Evolutionary conservation across 2,329 filamentous ascomycete genomes (phyloP).

Genomic region (Diaporthe sp.): DNA sequence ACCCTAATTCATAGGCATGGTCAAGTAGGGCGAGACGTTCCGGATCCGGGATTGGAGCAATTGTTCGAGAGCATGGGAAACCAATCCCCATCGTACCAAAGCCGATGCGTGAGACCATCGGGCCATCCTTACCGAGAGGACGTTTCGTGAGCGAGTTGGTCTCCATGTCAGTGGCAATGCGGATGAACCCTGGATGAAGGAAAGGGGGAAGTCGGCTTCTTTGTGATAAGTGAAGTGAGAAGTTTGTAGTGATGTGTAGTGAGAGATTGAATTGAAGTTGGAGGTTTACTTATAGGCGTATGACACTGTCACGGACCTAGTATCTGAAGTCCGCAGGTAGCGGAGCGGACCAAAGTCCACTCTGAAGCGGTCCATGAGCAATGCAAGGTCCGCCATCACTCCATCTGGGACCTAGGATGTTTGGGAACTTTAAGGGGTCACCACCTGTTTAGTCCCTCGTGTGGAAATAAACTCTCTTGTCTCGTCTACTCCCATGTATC

Average conservation of each 20-base stretch:
- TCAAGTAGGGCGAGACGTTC: slow-evolving; percentile 67
- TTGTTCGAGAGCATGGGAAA: slow-evolving; percentile 30
- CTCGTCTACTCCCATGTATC: slow-evolving; percentile 12
- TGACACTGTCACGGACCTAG: neutral
- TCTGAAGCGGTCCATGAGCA: neutral
- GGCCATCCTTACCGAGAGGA: slow-evolving; percentile 45
- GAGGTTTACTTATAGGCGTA: neutral
- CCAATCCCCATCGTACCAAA: slow-evolving; percentile 49
- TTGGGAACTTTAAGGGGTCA: fast-evolving
- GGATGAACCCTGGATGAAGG: neutral
- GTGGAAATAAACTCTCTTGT: slow-evolving; percentile 4
- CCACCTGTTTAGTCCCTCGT: neutral
- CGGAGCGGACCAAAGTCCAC: slow-evolving; percentile 16
- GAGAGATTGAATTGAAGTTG: neutral
- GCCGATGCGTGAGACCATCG: slow-evolving; percentile 45
- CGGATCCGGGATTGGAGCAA: slow-evolving; percentile 56
- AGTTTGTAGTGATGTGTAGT: neutral
- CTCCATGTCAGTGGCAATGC: neutral
- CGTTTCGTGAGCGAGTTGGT: neutral
- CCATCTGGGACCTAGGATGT: neutral
- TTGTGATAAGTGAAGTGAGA: neutral
- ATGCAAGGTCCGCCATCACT: neutral
- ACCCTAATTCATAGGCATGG: slow-evolving; percentile 62
- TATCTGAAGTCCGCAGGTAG: neutral
- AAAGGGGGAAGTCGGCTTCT: neutral